Evolutionary conservation across 495 filamentous ascomycete species (phyloP).

Genomic region (Aspergillus mulundensis): DNA sequence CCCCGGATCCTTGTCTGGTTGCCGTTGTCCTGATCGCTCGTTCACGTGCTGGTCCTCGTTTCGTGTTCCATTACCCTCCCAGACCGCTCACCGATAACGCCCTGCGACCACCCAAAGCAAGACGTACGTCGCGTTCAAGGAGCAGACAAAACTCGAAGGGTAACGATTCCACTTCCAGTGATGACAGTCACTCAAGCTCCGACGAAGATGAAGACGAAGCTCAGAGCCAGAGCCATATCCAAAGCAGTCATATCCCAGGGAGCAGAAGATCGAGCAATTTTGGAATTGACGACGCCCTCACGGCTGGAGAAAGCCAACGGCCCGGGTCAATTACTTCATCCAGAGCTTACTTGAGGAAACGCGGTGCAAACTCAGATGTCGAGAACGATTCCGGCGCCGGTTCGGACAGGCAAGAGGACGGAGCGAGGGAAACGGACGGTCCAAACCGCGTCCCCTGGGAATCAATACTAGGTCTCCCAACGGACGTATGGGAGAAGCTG

Average conservation of each 20-base stretch:
- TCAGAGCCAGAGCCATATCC: conserved; percentile 12
- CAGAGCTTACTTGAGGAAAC: conserved; percentile 35
- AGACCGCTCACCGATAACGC: conserved; percentile 49
- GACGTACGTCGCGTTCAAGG: conserved; percentile 33
- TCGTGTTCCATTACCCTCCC: conserved; percentile 90
- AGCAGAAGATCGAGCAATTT: conserved; percentile 38
- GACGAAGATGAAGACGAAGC: conserved; percentile 50
- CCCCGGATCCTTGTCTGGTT: conserved; percentile 62
- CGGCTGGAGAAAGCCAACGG: conserved; percentile 34
- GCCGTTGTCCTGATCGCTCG: conserved; percentile 77
- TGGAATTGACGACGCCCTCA: conserved; percentile 33
- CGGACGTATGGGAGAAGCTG: conserved; percentile 76
- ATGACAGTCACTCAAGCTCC: conserved; percentile 43
- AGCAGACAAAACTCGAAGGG: conserved; percentile 22
- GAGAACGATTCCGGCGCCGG: conserved; percentile 41
- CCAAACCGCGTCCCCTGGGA: conserved; percentile 64
- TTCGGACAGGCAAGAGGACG: conserved; percentile 51
- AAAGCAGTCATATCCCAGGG: conserved; percentile 16
- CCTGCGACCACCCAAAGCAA: conserved; percentile 31
- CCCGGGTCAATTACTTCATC: conserved; percentile 43
- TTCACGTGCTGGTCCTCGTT: conserved; percentile 73
- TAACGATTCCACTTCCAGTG: conserved; percentile 43
- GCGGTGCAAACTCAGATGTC: conserved; percentile 34
- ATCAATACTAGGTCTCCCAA: conserved; percentile 68
- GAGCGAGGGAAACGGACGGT: conserved; percentile 29